Percentiles rank a stretch among this genome's conserved stretches.
Evolutionary conservation across 495 filamentous ascomycete species (phyloP).

Genomic region (Aspergillus coremiiformis): DNA sequence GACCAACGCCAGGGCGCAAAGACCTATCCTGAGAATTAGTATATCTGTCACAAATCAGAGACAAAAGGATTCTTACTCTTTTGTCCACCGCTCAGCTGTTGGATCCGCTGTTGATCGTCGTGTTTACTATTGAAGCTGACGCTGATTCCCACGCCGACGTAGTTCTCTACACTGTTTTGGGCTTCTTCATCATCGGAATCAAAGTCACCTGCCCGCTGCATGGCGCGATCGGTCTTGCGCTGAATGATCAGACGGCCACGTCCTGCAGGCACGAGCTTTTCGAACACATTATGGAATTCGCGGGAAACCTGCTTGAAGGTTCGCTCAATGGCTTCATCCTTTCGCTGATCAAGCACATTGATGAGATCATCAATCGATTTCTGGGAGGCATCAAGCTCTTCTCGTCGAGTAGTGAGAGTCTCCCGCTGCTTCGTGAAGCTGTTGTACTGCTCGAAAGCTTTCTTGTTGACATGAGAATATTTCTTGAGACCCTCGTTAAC

Average conservation of each 20-base stretch:
- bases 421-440: slow-evolving; percentile 91
- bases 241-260: slow-evolving; percentile 90
- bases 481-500: slow-evolving; percentile 93
- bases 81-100: slow-evolving; percentile 93
- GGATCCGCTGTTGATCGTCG: slow-evolving; percentile 96
- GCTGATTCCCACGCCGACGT: slow-evolving; percentile 94
- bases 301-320: slow-evolving; percentile 96
- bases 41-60: neutral
- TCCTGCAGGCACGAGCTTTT: slow-evolving; percentile 89
- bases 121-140: slow-evolving; percentile 98
- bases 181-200: slow-evolving; percentile 54
- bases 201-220: slow-evolving; percentile 55
- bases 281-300: slow-evolving; percentile 87
- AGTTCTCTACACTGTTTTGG: slow-evolving; percentile 80
- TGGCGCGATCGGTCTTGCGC: slow-evolving; percentile 68
- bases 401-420: slow-evolving; percentile 67
- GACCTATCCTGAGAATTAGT: slow-evolving; percentile 47
- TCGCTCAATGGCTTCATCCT: slow-evolving; percentile 87
- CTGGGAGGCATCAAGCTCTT: slow-evolving; percentile 78
- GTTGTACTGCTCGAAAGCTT: slow-evolving; percentile 97
- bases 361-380: slow-evolving; percentile 86
- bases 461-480: slow-evolving; percentile 97
- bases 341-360: slow-evolving; percentile 82
- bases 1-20: slow-evolving; percentile 90
- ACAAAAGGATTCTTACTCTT: slow-evolving; percentile 61